Conservation (phyloP, 371 early-diverging fungal species). For the Mucor circinelloides region DNA sequence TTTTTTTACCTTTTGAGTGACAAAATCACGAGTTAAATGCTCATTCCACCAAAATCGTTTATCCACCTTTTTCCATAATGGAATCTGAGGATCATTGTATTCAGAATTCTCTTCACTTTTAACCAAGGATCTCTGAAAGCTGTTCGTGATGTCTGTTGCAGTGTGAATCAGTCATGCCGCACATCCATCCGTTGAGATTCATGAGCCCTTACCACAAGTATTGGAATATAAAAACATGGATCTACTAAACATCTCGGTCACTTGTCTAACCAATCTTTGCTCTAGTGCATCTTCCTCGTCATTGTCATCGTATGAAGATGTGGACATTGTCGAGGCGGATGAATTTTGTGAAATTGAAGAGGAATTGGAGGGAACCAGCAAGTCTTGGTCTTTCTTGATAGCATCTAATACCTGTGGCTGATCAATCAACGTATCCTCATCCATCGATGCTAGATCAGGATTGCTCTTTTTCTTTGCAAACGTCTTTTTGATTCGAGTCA, state of each 20-base stretch:
- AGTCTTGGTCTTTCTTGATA: not conserved
- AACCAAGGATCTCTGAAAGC: conserved; percentile 38
- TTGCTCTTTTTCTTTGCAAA: conserved; percentile 23
- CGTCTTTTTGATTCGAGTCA: conserved; percentile 30
- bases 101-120: conserved; percentile 22
- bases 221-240: conserved; percentile 70
- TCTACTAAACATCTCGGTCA: conserved; percentile 61
- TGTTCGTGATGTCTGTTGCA: conserved; percentile 45
- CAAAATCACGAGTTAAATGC: conserved; percentile 52
- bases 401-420: conserved; percentile 6
- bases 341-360: conserved; percentile 8
- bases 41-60: conserved; percentile 74
- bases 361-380: conserved; percentile 17
- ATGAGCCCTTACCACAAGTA: conserved; percentile 55
- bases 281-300: conserved; percentile 49
- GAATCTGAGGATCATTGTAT: conserved; percentile 12
- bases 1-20: conserved; percentile 37
- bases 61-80: conserved; percentile 41
- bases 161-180: not conserved
- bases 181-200: no score
- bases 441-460: not conserved
- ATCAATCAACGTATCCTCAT: conserved; percentile 19
- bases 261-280: conserved; percentile 61
- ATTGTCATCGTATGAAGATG: conserved; percentile 15
- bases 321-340: conserved; percentile 16